phyloP scores from a whole-genome alignment of 2,329 filamentous ascomycete genomes.

The Arachnomyces sp. region DNA sequence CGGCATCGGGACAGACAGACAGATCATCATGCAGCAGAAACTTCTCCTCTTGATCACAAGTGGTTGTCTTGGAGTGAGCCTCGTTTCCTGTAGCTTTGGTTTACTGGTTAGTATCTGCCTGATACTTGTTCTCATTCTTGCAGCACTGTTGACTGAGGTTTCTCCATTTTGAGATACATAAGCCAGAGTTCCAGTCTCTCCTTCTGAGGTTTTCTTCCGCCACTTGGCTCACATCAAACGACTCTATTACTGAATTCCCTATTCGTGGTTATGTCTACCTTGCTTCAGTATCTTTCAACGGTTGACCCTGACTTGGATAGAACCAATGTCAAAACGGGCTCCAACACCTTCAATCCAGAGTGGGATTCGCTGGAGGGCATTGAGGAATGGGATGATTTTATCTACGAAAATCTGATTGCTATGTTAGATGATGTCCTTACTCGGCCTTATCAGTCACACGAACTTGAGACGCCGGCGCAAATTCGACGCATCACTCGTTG shows the following conservation, averaged over 20 bases:
- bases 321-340: constrained; percentile 1
- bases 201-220: background rate
- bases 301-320: constrained; percentile 1
- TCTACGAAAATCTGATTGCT: constrained; percentile 3
- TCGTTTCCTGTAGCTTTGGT: too few species aligned
- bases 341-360: constrained; percentile 2
- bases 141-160: too few species aligned
- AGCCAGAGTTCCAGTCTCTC: too few species aligned
- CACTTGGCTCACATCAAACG: background rate
- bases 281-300: constrained; percentile 1
- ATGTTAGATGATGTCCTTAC: constrained; percentile 1
- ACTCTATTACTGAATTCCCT: background rate
- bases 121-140: too few species aligned
- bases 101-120: too few species aligned
- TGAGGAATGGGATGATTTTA: constrained; percentile 4
- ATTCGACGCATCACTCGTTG: background rate
- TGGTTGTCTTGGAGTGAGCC: too few species aligned
- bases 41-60: too few species aligned
- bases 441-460: background rate
- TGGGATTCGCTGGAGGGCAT: constrained; percentile 3
- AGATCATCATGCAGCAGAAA: too few species aligned
- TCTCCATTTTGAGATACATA: too few species aligned
- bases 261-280: constrained; percentile 3
- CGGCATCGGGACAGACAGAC: too few species aligned
- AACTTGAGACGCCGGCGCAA: constrained; percentile 1